Conservation (phyloP, 805 yeast species). For the Wickerhamiella australiensis region DNA sequence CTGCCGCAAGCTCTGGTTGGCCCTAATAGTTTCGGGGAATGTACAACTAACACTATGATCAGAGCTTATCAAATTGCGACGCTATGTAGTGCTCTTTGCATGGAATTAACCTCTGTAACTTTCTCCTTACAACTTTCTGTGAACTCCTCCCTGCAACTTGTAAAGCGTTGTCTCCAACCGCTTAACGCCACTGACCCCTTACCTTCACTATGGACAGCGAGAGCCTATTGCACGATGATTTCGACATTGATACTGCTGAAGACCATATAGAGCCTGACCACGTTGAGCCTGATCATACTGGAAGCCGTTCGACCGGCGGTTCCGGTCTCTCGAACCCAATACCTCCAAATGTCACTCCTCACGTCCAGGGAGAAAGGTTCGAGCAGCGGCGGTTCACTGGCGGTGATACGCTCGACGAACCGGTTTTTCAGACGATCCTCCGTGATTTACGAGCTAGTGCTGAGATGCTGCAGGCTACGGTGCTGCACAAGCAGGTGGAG, state of each 20-base stretch:
- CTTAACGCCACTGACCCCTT: background rate
- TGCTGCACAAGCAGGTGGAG: slow-evolving; percentile 30
- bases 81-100: too few relatives aligned
- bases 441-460: slow-evolving; percentile 39
- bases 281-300: slow-evolving; percentile 1
- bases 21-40: too few relatives aligned
- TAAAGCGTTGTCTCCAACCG: background rate
- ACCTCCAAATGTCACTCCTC: background rate
- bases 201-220: slow-evolving; percentile 1
- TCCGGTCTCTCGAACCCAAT: slow-evolving; percentile 4
- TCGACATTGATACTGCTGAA: slow-evolving; percentile 12
- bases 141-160: too few relatives aligned
- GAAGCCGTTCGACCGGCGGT: too few relatives aligned
- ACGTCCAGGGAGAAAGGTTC: slow-evolving; percentile 24
- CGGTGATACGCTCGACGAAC: slow-evolving; percentile 63
- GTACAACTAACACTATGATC: too few relatives aligned
- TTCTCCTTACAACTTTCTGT: background rate
- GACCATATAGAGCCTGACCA: slow-evolving; percentile 14
- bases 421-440: slow-evolving; percentile 43
- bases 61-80: too few relatives aligned
- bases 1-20: too few relatives aligned
- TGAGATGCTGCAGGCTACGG: slow-evolving; percentile 32
- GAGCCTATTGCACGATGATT: slow-evolving; percentile 13
- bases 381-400: slow-evolving; percentile 43
- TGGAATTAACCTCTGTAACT: too few relatives aligned